A percentile compares a stretch with the other conserved stretches of the same genome.
These are phyloP conservation scores for Linanthus parryae DNA, from an alignment of 148 eudicot genomes.

Conservation along the genomic window DNA sequence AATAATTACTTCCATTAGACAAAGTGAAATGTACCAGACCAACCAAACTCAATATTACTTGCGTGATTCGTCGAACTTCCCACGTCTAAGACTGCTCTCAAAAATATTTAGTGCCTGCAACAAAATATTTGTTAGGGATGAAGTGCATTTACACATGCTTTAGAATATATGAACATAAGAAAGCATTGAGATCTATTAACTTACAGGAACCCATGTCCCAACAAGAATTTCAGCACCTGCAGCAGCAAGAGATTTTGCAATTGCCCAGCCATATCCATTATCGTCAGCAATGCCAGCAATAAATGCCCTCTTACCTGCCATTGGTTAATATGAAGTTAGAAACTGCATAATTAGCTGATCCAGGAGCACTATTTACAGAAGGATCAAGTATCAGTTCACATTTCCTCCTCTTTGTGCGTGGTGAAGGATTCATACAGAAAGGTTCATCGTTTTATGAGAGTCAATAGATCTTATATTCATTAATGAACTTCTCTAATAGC, in stretches of 20 bases:
- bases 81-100: constrained; percentile 87
- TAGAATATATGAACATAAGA: background rate
- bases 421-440: background rate
- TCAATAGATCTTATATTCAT: background rate
- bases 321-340: background rate
- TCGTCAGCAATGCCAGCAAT: constrained; percentile 98
- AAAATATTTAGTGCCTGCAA: constrained; percentile 87
- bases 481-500: no score
- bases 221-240: constrained; percentile 99
- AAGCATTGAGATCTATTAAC: constrained; percentile 16
- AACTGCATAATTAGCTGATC: background rate
- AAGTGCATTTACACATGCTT: background rate
- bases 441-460: background rate
- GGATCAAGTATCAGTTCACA: background rate
- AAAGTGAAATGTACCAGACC: background rate
- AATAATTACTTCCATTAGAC: background rate
- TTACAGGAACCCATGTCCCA: constrained; percentile 99
- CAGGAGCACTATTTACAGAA: background rate
- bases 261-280: constrained; percentile 99
- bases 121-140: constrained; percentile 8
- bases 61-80: constrained; percentile 95
- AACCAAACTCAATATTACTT: constrained; percentile 34
- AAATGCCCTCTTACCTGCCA: constrained; percentile 88
- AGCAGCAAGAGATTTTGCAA: constrained; percentile 96
- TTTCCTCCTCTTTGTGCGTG: background rate